phyloP scores from a whole-genome alignment of 2,329 filamentous ascomycete species.

The Claviceps sp. region DNA sequence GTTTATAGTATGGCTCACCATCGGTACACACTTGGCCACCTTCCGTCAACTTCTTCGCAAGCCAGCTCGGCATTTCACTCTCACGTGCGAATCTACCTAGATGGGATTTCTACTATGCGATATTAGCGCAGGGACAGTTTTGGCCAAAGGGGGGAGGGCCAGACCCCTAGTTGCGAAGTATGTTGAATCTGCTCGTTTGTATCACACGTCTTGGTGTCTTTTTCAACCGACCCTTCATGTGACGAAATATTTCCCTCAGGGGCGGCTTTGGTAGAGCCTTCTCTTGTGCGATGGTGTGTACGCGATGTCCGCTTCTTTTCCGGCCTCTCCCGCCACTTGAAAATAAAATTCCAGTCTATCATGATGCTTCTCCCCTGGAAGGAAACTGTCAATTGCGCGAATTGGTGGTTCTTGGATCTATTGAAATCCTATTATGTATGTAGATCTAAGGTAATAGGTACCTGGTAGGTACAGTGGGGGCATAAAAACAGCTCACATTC shows the following conservation, averaged over 20 bases:
- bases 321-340: background rate
- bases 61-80: conserved; percentile 6
- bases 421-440: too few species aligned
- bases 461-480: too few species aligned
- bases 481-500: too few species aligned
- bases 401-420: background rate
- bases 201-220: background rate
- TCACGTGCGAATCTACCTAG: conserved; percentile 6
- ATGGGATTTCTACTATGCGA: conserved; percentile 6
- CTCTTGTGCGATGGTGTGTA: background rate
- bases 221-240: background rate
- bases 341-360: background rate
- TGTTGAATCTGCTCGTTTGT: background rate
- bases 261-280: background rate
- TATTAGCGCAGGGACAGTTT: too few species aligned
- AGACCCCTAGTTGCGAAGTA: background rate
- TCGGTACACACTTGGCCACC: conserved; percentile 6
- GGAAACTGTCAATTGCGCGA: background rate
- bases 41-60: conserved; percentile 1
- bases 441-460: too few species aligned
- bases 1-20: background rate
- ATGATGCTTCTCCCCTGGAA: background rate
- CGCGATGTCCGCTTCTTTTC: background rate
- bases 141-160: background rate
- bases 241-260: background rate